These are phyloP conservation scores for Biancaea sappan DNA, from an alignment of 306 rosid species.

Conservation along the genomic window DNA sequence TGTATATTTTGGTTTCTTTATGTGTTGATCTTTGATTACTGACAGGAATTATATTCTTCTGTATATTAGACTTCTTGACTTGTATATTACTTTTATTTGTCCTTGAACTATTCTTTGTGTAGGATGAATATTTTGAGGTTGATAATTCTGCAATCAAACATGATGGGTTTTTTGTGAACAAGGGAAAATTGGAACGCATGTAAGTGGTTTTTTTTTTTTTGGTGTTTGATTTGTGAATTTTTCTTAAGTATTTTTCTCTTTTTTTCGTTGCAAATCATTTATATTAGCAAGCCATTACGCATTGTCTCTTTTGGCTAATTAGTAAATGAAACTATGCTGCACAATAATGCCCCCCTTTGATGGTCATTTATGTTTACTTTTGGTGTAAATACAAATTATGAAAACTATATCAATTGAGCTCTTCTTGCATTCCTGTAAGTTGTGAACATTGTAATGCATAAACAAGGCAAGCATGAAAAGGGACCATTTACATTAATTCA, in stretches of 20 bases:
- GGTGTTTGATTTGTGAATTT: background rate
- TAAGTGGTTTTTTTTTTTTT: constrained; percentile 51
- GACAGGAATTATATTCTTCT: constrained; percentile 25
- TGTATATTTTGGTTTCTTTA: constrained; percentile 26
- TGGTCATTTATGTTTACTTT: background rate
- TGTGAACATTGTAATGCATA: no score
- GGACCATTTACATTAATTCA: no score
- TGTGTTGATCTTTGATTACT: constrained; percentile 32
- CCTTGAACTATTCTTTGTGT: constrained; percentile 44
- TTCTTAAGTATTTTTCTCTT: constrained; percentile 10
- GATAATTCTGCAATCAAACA: constrained; percentile 92
- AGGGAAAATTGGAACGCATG: constrained; percentile 91
- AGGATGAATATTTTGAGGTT: constrained; percentile 98
- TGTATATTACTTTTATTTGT: constrained; percentile 18
- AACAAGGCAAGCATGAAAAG: no score
- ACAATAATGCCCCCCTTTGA: background rate
- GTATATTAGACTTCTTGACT: constrained; percentile 11
- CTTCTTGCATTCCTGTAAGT: background rate
- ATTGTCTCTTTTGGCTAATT: background rate
- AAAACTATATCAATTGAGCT: background rate
- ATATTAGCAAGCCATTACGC: background rate
- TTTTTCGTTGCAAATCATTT: constrained; percentile 5
- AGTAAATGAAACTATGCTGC: no score
- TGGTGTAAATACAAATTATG: background rate
- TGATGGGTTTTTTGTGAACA: constrained; percentile 92